Base-by-base conservation (phyloP, 345 rosid genomes). In the Euphorbia lathyris region DNA sequence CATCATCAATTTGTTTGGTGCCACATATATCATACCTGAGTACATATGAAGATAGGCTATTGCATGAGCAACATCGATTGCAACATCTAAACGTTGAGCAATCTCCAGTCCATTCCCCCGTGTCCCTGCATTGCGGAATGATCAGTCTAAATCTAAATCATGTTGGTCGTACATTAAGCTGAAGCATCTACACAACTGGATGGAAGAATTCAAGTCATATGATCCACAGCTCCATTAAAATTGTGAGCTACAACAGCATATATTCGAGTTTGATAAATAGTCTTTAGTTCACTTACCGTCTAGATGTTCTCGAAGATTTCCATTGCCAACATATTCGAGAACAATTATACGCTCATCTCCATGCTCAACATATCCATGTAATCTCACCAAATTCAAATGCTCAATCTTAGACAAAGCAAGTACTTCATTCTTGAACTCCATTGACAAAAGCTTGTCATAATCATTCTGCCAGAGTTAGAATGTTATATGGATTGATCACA, bases 41-140 rank as follows among this genome's bases (percentile, higher is more conserved):
- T 94, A 94, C 62, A 83, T 84, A 80, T 91, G 98, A 29, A 94
- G 90, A 78, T 91, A 94, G 63, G 98, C 82, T 57, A 90, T 70
- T 29, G 95, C 98, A 82, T 94, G 98, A 74, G 98, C 96, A 17
- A 94, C 90, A 85, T 94, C 98, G 61, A 88, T 88, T 0, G 98
- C 93, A 66, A 94, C 85, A 62, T 91, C 97, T 63, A 94, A 84
- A 38, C 97, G 96, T 63, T 94, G 87, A 20, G 87, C 84, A 52
- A 87, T 81, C 83, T 90, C 93, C 29, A 90, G 91, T 68, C 80
- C 86, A 77, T 68, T 80, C 69, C 93, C 97, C n/a, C 45, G 47
- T 47, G 45, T 68, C 63, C 89, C 97, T 91, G 87, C 66, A 79
- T 30, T 68, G 38, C 5, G 27, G 17, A 74, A 71, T 8, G 12